These are phyloP conservation scores for Polyrhizophydium stewartii DNA, from an alignment of 371 early-diverging fungal species.

Conservation along the genomic window DNA sequence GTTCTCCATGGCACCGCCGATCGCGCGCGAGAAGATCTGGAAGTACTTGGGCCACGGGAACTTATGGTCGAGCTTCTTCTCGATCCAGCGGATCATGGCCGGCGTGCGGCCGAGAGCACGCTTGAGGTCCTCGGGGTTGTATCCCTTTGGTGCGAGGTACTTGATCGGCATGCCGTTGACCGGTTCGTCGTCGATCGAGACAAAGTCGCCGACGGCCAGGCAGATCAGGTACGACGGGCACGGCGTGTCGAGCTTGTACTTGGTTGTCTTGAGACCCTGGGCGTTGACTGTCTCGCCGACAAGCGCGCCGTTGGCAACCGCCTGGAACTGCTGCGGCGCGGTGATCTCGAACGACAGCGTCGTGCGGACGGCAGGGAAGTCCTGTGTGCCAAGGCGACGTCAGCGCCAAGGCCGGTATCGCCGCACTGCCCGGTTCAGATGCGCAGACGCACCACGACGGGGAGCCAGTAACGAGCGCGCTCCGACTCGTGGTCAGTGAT, in stretches of 20 bases:
- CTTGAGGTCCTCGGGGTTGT: constrained; percentile 30
- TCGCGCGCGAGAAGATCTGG: constrained; percentile 14
- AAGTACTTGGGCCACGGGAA: constrained; percentile 61
- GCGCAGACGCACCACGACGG: constrained; percentile 40
- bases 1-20: constrained; percentile 59
- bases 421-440: too few relatives aligned
- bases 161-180: constrained; percentile 44
- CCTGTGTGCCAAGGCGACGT: constrained; percentile 6
- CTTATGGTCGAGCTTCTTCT: constrained; percentile 36
- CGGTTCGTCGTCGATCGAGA: constrained; percentile 37
- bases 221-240: constrained; percentile 49
- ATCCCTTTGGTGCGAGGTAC: constrained; percentile 44
- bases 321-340: constrained; percentile 35
- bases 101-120: constrained; percentile 45
- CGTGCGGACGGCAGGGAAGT: constrained; percentile 51
- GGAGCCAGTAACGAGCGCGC: constrained; percentile 57
- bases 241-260: constrained; percentile 39
- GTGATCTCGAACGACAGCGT: constrained; percentile 45
- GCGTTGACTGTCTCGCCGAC: constrained; percentile 6
- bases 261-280: constrained; percentile 33
- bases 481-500: constrained; percentile 32
- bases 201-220: constrained; percentile 55
- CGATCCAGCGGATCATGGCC: constrained; percentile 49
- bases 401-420: too few relatives aligned
- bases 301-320: constrained; percentile 50